Base-by-base conservation (phyloP, 2,329 filamentous ascomycete genomes). In the Hyphodiscus sp. region DNA sequence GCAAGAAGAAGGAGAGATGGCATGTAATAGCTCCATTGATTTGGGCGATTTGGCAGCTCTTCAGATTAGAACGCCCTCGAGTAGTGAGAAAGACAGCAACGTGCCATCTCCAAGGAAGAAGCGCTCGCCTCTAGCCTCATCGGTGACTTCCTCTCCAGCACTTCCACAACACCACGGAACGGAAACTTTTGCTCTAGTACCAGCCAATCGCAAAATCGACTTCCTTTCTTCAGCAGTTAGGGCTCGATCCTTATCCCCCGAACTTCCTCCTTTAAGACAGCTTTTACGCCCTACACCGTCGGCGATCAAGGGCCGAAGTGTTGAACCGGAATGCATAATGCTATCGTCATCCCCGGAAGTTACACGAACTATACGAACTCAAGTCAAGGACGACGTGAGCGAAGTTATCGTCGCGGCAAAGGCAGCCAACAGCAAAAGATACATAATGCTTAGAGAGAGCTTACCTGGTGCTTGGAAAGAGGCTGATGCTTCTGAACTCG, bases 141-240 rank as follows among this genome's bases (percentile, higher is more conserved):
- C 33, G 15, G 41, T 11, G 70, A 72, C 58, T 81, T 77, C n/a
- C 80, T 77, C 23, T 45, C 45, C 18, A 47, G 48, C 15, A 19
- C 29, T 26, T 26, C n/a, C 20, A 11, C 20, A 7, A 30, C 26
- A 3, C 10, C 11, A n/a, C 26, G n/a, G 13, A 41, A 18, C 3
- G 11, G 16, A n/a, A 9, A 10, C n/a, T 38, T 16, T 41, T 10
- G 41, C 26, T 13, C 19, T 29, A 13, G 9, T 19, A 20, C 18
- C 46, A 9, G 46, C 20, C 33, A 18, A 20, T 19, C 47, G 38
- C 20, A 6, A 43, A 38, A 16, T 50, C 9, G 47, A 50, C 42
- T 43, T 43, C 10, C 38, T 26, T 9, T 16, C 41, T 15, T 46
- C 23, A 7, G 33, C 3, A 42, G 13, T 20, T 16, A 43, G 33